Percentiles rank a stretch among this genome's conserved stretches.
Conservation (phyloP, 2,329 filamentous ascomycete species). For the Neonectria ditissima region DNA sequence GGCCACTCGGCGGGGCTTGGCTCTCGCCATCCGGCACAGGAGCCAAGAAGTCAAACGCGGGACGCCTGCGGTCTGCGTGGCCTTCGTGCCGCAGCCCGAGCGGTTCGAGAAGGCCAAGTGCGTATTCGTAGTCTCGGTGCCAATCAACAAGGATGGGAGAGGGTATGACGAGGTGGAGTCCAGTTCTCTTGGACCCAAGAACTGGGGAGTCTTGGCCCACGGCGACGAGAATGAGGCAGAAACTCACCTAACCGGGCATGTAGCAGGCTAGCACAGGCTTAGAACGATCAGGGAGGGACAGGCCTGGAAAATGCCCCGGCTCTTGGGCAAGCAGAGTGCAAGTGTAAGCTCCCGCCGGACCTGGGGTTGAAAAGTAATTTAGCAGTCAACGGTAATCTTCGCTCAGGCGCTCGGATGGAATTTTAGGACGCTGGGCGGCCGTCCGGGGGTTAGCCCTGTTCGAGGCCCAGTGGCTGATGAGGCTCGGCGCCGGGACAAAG, state of each 20-base stretch:
- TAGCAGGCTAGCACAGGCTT: no score
- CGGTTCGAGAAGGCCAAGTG: constrained; percentile 8
- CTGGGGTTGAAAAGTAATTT: constrained; percentile 10
- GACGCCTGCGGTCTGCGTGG: constrained; percentile 14
- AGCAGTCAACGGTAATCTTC: background rate
- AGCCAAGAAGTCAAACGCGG: constrained; percentile 22
- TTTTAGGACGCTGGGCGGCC: background rate
- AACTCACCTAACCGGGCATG: background rate
- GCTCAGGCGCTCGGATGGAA: constrained; percentile 17
- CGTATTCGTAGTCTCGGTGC: constrained; percentile 1
- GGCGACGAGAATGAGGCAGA: background rate
- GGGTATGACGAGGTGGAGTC: background rate
- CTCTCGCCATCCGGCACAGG: constrained; percentile 24
- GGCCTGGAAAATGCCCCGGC: background rate
- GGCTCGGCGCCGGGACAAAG: constrained; percentile 24
- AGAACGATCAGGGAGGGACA: no score
- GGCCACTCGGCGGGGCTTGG: constrained; percentile 27
- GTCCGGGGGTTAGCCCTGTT: constrained; percentile 22
- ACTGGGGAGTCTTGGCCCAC: background rate
- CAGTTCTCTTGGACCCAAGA: background rate
- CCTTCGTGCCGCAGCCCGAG: constrained; percentile 25
- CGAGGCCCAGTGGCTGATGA: constrained; percentile 25
- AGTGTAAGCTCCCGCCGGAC: constrained; percentile 11
- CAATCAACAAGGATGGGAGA: background rate
- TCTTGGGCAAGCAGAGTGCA: no score